Conservation (phyloP, 768 basidiomycete genomes). For the Suillus subaureus region DNA sequence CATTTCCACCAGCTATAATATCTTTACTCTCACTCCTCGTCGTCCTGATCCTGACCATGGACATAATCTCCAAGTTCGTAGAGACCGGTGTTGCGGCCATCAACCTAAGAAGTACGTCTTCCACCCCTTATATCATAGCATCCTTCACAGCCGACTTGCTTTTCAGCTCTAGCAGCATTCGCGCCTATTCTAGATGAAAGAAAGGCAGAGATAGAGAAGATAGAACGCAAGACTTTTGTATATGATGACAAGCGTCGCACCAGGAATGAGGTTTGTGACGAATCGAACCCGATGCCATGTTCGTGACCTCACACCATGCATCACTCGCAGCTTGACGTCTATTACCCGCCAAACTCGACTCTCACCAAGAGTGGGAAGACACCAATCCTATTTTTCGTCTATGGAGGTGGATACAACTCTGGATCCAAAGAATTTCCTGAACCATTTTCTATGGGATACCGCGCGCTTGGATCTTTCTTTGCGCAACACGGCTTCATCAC, state of each 20-base stretch:
- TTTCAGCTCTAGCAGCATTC: slow-evolving; percentile 51
- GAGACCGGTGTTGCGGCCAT: slow-evolving; percentile 35
- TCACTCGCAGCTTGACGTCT: slow-evolving; percentile 59
- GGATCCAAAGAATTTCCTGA: slow-evolving; percentile 52
- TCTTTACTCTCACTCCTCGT: background rate
- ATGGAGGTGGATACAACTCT: slow-evolving; percentile 63
- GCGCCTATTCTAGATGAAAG: slow-evolving; percentile 51
- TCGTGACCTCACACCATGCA: background rate
- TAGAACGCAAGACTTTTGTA: slow-evolving; percentile 56
- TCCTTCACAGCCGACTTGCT: slow-evolving; percentile 1
- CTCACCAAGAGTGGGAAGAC: slow-evolving; percentile 31
- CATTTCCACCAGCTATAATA: background rate
- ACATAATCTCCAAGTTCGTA: slow-evolving; percentile 35
- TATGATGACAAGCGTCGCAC: slow-evolving; percentile 41
- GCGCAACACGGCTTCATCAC: slow-evolving; percentile 59
- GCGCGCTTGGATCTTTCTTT: slow-evolving; percentile 63
- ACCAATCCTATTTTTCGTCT: slow-evolving; percentile 63
- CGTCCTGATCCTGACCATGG: slow-evolving; percentile 28
- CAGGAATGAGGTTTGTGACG: background rate
- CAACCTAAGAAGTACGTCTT: slow-evolving; percentile 37
- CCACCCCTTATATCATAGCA: slow-evolving; percentile 3
- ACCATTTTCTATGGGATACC: slow-evolving; percentile 54
- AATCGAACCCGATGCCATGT: background rate
- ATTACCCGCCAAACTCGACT: slow-evolving; percentile 49
- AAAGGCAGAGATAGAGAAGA: slow-evolving; percentile 45